These are phyloP conservation scores for Coleophoma eucalyptorum DNA, from an alignment of 2,329 filamentous ascomycete genomes.

Conservation along the genomic window DNA sequence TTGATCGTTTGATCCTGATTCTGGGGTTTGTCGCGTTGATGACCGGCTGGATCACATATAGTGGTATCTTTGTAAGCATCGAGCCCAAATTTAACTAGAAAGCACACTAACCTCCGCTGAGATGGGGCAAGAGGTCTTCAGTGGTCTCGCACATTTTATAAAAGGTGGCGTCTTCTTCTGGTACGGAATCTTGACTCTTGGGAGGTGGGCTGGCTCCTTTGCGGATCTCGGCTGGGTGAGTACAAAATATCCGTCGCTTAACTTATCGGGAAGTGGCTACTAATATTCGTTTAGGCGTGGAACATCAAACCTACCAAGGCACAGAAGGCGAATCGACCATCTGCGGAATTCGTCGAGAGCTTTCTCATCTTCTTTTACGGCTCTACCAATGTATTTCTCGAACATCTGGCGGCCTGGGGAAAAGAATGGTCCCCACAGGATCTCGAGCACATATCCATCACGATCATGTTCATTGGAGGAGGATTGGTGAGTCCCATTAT, in stretches of 20 bases:
- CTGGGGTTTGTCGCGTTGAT: constrained; percentile 71
- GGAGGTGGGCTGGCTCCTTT: constrained; percentile 87
- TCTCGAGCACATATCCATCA: constrained; percentile 89
- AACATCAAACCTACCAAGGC: constrained; percentile 68
- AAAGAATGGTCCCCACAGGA: constrained; percentile 72
- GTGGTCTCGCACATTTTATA: constrained; percentile 86
- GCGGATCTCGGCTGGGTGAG: constrained; percentile 80
- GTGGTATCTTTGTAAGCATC: constrained; percentile 75
- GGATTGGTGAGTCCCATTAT: constrained; percentile 61
- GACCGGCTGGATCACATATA: constrained; percentile 73
- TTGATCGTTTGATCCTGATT: constrained; percentile 75
- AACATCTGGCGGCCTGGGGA: constrained; percentile 76
- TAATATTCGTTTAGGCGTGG: constrained; percentile 60
- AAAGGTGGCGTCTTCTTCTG: constrained; percentile 96
- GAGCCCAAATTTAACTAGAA: background rate
- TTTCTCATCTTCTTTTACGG: constrained; percentile 89
- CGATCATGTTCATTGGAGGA: constrained; percentile 89
- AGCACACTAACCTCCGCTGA: constrained; percentile 29
- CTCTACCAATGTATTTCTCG: constrained; percentile 84
- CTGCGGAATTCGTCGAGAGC: constrained; percentile 86
- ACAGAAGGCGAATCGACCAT: constrained; percentile 60
- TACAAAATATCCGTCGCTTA: constrained; percentile 5
- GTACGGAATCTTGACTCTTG: constrained; percentile 82
- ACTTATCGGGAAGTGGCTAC: constrained; percentile 3
- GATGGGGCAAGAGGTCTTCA: constrained; percentile 67